Evolutionary conservation across 1,139 yeast genomes (phyloP).

Genomic region (Suhomyces wounanorum): DNA sequence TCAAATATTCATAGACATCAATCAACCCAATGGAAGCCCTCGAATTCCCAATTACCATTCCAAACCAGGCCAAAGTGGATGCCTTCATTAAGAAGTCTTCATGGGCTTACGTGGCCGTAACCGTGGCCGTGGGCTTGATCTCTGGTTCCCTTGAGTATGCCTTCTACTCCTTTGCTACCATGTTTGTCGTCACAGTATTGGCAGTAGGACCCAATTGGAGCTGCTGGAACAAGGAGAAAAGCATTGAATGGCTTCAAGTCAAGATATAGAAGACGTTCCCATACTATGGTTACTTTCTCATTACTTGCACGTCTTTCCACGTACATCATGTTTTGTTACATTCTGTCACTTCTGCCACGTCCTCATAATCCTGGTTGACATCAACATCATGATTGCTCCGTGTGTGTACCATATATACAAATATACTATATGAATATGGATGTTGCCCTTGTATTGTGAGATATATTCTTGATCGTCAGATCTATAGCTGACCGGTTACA

Average conservation of each 20-base stretch:
- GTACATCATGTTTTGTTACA: not conserved
- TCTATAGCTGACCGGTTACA: not conserved
- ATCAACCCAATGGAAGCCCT: conserved; percentile 21
- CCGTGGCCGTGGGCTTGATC: conserved; percentile 49
- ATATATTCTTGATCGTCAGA: not conserved
- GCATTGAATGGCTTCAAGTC: conserved; percentile 20
- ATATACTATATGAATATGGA: not conserved
- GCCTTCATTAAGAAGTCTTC: conserved; percentile 21
- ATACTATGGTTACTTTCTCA: not conserved
- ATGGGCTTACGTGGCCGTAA: conserved; percentile 28
- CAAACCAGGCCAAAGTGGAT: conserved; percentile 52
- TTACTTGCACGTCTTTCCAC: not conserved
- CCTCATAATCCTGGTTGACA: not conserved
- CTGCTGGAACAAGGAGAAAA: conserved; percentile 35
- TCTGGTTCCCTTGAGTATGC: conserved; percentile 41
- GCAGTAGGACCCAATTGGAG: conserved; percentile 61
- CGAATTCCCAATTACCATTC: conserved; percentile 64
- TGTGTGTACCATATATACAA: not conserved
- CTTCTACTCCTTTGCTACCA: conserved; percentile 37
- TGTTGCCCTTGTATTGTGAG: not conserved
- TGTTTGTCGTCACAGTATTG: conserved; percentile 35
- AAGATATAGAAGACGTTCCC: conserved; percentile 5
- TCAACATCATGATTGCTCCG: not conserved
- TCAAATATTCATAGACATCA: not conserved
- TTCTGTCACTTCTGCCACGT: not conserved